Conservation (phyloP, 148 eudicot genomes). For the Chenopodium suecicum region DNA sequence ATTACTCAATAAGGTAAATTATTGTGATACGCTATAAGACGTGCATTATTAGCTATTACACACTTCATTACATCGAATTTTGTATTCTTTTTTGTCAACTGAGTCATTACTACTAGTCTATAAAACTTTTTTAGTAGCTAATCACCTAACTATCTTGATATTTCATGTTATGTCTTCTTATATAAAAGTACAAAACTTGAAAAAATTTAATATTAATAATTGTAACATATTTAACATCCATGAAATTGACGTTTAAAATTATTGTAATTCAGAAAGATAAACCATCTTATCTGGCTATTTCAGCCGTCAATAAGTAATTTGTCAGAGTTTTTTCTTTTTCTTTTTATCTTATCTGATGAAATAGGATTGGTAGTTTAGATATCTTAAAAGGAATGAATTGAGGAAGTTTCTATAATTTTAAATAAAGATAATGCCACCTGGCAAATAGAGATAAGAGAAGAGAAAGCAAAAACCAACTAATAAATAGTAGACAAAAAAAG, state of each 20-base stretch:
- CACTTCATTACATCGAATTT: too few species aligned
- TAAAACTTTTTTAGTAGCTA: neutral
- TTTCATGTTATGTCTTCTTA: neutral
- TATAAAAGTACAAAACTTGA: neutral
- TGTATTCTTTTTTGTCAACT: too few species aligned
- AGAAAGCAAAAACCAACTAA: neutral
- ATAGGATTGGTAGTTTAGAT: slow-evolving; percentile 6
- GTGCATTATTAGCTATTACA: too few species aligned
- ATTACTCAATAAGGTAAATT: too few species aligned
- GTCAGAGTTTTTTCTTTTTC: neutral
- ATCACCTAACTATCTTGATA: neutral
- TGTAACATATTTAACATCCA: too few species aligned
- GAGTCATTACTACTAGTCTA: neutral
- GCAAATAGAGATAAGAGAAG: neutral
- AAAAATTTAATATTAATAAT: too few species aligned
- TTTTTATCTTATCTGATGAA: neutral
- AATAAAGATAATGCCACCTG: slow-evolving; percentile 3
- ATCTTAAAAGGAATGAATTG: neutral
- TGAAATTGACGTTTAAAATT: too few species aligned
- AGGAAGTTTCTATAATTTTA: slow-evolving; percentile 18
- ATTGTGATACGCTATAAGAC: too few species aligned
- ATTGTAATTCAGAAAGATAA: too few species aligned
- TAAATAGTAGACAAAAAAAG: neutral
- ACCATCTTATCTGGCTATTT: neutral
- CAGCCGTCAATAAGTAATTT: neutral